Base-by-base conservation (phyloP, 1,139 yeast species). In the Meyerozyma smithsonii region DNA sequence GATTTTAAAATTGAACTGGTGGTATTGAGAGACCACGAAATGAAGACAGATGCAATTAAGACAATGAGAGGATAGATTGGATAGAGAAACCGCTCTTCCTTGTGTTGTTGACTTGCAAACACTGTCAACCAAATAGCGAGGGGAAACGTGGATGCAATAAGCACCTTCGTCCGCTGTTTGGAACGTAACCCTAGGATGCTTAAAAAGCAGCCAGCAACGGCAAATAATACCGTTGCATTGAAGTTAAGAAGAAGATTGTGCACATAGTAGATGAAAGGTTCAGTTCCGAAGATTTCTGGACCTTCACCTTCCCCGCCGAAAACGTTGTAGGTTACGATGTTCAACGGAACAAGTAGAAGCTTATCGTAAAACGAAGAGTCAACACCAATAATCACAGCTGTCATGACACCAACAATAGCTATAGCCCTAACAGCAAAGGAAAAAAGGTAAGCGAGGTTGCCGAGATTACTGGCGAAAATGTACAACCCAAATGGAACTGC, bases 281-380 rank as follows among this genome's bases (percentile, higher is more conserved):
- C 97, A 4, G 77, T 76, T 12, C 97, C 97, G 61, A 89, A 90
- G 25, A 90, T 88, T 46, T 87, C 84, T 0, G 97, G 97, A 0
- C 97, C 97, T 37, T 71, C 73, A 10, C 81, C 86, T 50, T 71
- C 74, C 0, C 88, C 80, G 35, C 84, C 74, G 38, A 89, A 64
- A 2, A 90, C 96, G 55, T 90, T 90, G 60, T 90, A 92, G 30
- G 79, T 61, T 3, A 90, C 84, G 48, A 89, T 90, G 54, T 90
- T 90, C 49, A 81, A 66, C 0, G 97, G 94, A 2, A 90, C 95
- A 24, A 85, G 69, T 5, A 77, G 73, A 7, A 78, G 55, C 41
- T 71, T 74, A n/a, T 75, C 69, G 57, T 87, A 90, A 44, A 80
- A 77, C n/a, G 63, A 51, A 1, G 83, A 77, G 59, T 90, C 97